phyloP scores from a whole-genome alignment of 2,329 filamentous ascomycete species.

The Claviceps maximensis region DNA sequence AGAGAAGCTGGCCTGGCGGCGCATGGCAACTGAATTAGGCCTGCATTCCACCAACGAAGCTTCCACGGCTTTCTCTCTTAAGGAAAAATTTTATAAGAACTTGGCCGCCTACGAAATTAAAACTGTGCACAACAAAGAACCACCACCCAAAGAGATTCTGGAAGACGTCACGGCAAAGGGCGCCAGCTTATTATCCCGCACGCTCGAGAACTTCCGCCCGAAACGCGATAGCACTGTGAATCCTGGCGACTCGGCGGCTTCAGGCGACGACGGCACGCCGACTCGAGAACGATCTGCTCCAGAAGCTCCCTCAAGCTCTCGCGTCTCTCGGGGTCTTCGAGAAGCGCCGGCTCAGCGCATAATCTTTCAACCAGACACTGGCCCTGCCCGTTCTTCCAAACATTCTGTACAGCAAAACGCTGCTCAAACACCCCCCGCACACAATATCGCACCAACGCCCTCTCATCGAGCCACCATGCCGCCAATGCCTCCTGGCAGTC shows the following conservation, averaged over 20 bases:
- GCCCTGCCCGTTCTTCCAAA: constrained; percentile 48
- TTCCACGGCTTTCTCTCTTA: constrained; percentile 75
- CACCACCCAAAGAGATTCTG: constrained; percentile 76
- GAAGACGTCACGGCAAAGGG: constrained; percentile 81
- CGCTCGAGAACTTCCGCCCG: constrained; percentile 58
- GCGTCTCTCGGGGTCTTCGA: constrained; percentile 53
- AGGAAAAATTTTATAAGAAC: constrained; percentile 82
- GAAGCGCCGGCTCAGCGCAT: constrained; percentile 77
- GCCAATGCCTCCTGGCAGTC: constrained; percentile 16
- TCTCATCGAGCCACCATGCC: constrained; percentile 22
- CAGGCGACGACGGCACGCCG: constrained; percentile 47
- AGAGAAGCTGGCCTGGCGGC: constrained; percentile 77
- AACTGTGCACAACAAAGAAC: constrained; percentile 63
- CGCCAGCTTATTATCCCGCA: constrained; percentile 64
- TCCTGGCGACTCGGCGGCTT: constrained; percentile 42
- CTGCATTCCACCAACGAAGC: constrained; percentile 62
- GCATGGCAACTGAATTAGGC: constrained; percentile 63
- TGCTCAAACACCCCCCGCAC: constrained; percentile 16
- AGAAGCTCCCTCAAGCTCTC: constrained; percentile 39
- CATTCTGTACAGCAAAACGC: constrained; percentile 37
- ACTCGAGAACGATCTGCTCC: constrained; percentile 37
- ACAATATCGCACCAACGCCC: constrained; percentile 14
- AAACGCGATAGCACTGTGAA: constrained; percentile 37
- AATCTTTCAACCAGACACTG: constrained; percentile 72
- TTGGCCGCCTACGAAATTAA: constrained; percentile 78